Percentiles rank a stretch among this genome's conserved stretches.
Conservation (phyloP, 257 asterid species). For the Coffea eugenioides region DNA sequence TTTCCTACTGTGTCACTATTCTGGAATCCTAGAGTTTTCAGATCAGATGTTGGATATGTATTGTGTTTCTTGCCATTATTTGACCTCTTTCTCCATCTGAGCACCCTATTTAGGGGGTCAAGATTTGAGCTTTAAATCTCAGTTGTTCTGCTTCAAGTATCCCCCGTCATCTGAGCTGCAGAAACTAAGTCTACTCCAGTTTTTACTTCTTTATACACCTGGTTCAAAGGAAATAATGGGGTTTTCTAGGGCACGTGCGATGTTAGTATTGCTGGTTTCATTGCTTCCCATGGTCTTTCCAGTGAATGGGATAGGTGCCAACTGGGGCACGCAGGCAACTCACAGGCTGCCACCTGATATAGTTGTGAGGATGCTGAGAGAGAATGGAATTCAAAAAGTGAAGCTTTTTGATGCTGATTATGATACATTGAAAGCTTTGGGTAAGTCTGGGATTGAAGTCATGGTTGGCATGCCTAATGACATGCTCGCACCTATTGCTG, state of each 20-base stretch:
- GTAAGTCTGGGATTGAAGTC: conserved; percentile 71
- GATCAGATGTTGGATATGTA: conserved; percentile 1
- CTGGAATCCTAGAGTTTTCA: neutral
- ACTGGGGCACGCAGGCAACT: conserved; percentile 82
- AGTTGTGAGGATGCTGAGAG: conserved; percentile 75
- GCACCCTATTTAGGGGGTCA: neutral
- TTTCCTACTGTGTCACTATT: neutral
- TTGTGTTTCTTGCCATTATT: neutral
- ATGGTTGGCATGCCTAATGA: conserved; percentile 96
- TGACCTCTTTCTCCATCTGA: conserved; percentile 7
- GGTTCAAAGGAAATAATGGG: conserved; percentile 19
- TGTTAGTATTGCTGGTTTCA: conserved; percentile 14
- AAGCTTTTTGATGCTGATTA: conserved; percentile 86
- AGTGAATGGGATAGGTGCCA: conserved; percentile 73
- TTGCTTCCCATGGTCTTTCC: conserved; percentile 23
- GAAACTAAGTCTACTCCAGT: neutral
- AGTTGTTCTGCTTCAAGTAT: neutral
- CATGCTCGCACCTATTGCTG: conserved; percentile 60
- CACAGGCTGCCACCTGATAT: conserved; percentile 60
- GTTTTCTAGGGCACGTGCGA: conserved; percentile 14
- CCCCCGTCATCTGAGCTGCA: neutral
- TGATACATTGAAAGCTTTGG: conserved; percentile 67
- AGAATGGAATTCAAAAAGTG: conserved; percentile 73
- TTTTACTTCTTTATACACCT: neutral
- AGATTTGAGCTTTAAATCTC: conserved; percentile 19